Percentiles rank a stretch among this genome's conserved stretches.
Evolutionary conservation across 768 basidiomycete genomes (phyloP).

Genomic region (Russula vinacea): DNA sequence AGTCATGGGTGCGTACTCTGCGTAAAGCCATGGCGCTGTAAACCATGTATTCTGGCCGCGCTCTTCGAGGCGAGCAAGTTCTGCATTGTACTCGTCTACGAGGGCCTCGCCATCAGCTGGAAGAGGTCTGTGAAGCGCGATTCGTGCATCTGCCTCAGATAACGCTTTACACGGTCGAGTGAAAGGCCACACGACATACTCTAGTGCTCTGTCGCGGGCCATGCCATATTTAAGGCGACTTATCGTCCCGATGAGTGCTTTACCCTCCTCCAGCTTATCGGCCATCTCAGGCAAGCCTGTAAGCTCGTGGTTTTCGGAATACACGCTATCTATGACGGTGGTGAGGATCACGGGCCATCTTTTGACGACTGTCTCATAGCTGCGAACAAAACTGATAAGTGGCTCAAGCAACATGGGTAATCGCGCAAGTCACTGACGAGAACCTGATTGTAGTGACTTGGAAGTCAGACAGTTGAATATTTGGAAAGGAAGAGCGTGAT

Average conservation of each 20-base stretch:
- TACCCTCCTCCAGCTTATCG: conserved; percentile 67
- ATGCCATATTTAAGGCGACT: conserved; percentile 86
- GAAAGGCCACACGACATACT: conserved; percentile 44
- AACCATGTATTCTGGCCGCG: conserved; percentile 74
- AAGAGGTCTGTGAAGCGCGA: conserved; percentile 51
- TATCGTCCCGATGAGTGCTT: conserved; percentile 66
- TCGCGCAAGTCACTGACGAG: conserved; percentile 47
- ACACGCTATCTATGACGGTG: conserved; percentile 69
- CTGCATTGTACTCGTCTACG: conserved; percentile 70
- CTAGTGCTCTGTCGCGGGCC: conserved; percentile 66
- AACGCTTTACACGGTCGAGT: background rate
- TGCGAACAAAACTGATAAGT: conserved; percentile 35
- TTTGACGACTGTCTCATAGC: conserved; percentile 74
- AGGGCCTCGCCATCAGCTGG: conserved; percentile 73
- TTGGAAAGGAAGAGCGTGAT: conserved; percentile 25
- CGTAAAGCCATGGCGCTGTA: conserved; percentile 91
- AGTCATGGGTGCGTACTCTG: conserved; percentile 61
- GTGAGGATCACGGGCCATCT: conserved; percentile 87
- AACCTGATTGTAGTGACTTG: conserved; percentile 45
- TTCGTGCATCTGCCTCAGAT: conserved; percentile 5
- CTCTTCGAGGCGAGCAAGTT: conserved; percentile 52
- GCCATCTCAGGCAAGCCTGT: conserved; percentile 39
- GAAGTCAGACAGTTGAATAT: background rate
- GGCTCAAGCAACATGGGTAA: background rate
- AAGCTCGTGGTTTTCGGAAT: conserved; percentile 63